Evolutionary conservation across 2,329 filamentous ascomycete genomes (phyloP).

Genomic region (Colletotrichum orbiculare): DNA sequence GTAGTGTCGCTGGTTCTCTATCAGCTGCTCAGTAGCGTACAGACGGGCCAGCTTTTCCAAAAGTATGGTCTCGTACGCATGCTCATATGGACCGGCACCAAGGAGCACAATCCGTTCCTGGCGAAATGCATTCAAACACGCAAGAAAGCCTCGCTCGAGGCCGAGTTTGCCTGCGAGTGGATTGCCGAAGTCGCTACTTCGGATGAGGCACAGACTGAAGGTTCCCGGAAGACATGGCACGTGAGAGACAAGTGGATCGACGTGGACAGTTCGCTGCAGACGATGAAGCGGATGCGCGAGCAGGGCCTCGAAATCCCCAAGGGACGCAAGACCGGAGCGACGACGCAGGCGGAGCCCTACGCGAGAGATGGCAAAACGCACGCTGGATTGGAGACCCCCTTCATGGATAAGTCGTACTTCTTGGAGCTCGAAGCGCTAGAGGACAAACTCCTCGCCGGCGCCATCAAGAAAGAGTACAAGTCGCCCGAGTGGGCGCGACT

Average conservation of each 20-base stretch:
- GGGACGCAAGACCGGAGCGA: conserved; percentile 52
- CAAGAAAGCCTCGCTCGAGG: conserved; percentile 67
- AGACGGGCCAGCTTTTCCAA: conserved; percentile 72
- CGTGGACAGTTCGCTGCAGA: conserved; percentile 52
- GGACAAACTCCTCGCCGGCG: conserved; percentile 38
- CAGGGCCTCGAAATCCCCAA: conserved; percentile 55
- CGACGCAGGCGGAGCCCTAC: conserved; percentile 42
- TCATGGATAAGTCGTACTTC: conserved; percentile 53
- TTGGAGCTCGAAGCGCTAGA: conserved; percentile 55
- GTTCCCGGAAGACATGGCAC: conserved; percentile 38
- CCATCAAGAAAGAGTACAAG: neutral
- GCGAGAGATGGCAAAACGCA: conserved; percentile 40
- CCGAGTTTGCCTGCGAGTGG: conserved; percentile 70
- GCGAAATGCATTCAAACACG: conserved; percentile 68
- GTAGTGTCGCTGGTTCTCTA: conserved; percentile 68
- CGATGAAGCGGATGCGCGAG: conserved; percentile 59
- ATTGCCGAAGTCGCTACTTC: conserved; percentile 65
- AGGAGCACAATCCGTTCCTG: conserved; percentile 68
- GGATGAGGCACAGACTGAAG: conserved; percentile 45
- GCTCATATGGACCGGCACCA: conserved; percentile 76
- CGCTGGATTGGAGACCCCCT: conserved; percentile 44
- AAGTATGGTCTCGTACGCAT: conserved; percentile 83
- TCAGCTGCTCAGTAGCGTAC: conserved; percentile 70
- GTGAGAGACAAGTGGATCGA: conserved; percentile 61
- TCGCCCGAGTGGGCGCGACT: conserved; percentile 40